These are phyloP conservation scores for Coemansia sp. DNA, from an alignment of 192 early-diverging fungal species.

Conservation along the genomic window DNA sequence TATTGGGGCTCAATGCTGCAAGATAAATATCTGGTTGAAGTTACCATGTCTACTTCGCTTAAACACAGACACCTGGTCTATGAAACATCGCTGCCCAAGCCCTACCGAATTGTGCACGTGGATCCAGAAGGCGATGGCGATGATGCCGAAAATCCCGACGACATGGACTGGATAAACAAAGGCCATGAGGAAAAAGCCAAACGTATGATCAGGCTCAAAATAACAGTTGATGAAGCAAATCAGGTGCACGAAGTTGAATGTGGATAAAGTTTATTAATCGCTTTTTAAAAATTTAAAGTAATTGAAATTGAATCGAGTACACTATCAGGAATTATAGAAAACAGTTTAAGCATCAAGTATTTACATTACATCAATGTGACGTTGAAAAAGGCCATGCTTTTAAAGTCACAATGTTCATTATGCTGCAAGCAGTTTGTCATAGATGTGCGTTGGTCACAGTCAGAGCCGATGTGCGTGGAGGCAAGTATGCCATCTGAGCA, in stretches of 20 bases:
- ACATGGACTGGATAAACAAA: conserved; percentile 42
- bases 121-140: conserved; percentile 42
- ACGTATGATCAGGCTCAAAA: conserved; percentile 32
- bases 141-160: conserved; percentile 42
- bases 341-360: background rate
- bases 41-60: conserved; percentile 27
- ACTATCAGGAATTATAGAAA: background rate
- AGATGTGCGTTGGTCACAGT: conserved; percentile 24
- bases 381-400: background rate
- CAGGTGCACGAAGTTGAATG: conserved; percentile 36
- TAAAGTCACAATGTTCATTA: background rate
- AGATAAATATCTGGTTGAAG: conserved; percentile 40
- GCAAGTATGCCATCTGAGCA: conserved; percentile 41
- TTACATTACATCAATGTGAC: background rate
- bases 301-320: too few species aligned
- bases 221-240: conserved; percentile 48
- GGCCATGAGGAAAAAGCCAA: conserved; percentile 46
- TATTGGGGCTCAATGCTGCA: conserved; percentile 38
- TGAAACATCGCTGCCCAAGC: conserved; percentile 47
- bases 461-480: conserved; percentile 38
- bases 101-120: conserved; percentile 50
- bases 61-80: conserved; percentile 39
- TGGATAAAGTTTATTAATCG: background rate
- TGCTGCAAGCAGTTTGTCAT: background rate
- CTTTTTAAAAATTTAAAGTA: background rate